Base-by-base conservation (phyloP, 495 filamentous ascomycete species). In the Daldinia childiae region DNA sequence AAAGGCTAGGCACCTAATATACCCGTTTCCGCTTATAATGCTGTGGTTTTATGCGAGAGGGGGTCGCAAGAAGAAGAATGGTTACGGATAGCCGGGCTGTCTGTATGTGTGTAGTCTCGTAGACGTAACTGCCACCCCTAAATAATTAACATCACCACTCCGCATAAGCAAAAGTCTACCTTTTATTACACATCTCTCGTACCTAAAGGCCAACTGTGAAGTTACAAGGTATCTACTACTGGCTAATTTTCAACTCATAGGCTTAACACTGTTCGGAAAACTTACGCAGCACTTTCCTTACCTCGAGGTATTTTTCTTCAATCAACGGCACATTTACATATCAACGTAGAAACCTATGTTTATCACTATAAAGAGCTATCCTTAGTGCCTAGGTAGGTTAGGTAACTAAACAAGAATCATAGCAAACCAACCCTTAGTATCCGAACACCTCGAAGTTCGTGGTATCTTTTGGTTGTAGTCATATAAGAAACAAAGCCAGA, bases 121-220 rank as follows among this genome's bases (percentile, higher is more conserved):
- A 30, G 50, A 29, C 15, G 2, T 15, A 8, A 7, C 26, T 17
- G 26, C 26, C 14, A 12, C 50, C 50, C 15, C 14, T 9, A 17
- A 29, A 30, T 54, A 21, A 54, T 4, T 29, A 63, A 8, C 34
- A 63, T 63, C 61, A 21, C 50, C 61, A 30, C 34, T 63, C n/a
- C 19, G 26, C 12, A 21, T 39, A 2, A 17, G 7, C 17, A 9
- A 9, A 17, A 45, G 9, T 8, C 41, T 45, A 45, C n/a, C 17
- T 9, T 17, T 17, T 17, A 0, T 45, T 45, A n/a, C 41, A 19
- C 17, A 9, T 45, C 17, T n/a, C 39, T 45, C 3, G 19, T 21
- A 45, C 34, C 34, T 3, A 36, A 36, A 1, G 7, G 17, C 19
- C 19, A 21, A 45, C 1, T 45, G 41, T 17, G 41, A 45, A 45